These are phyloP conservation scores for Acanthamoeba royreba DNA, from an alignment of 208 protist genomes.

Conservation along the genomic window DNA sequence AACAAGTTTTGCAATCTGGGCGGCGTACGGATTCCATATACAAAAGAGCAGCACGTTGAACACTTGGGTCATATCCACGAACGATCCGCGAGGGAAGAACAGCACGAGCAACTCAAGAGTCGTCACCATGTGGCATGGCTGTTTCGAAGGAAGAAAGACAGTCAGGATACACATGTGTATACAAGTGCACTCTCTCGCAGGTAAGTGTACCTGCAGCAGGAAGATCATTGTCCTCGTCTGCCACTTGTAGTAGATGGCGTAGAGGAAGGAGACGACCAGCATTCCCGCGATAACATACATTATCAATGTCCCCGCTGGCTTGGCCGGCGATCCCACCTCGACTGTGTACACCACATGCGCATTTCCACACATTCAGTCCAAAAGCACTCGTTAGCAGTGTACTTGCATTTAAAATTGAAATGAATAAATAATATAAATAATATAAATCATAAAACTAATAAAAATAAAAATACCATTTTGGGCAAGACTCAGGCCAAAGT, in stretches of 20 bases:
- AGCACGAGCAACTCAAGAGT: not conserved
- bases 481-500: not conserved
- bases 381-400: not conserved
- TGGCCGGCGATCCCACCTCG: not conserved
- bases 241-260: not conserved
- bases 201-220: not conserved
- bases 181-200: no score
- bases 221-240: not conserved
- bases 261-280: not conserved
- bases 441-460: not conserved
- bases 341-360: not conserved
- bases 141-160: not conserved
- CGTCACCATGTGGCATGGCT: not conserved
- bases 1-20: no score
- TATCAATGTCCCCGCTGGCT: not conserved
- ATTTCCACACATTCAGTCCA: not conserved
- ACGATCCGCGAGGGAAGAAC: not conserved
- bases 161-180: not conserved
- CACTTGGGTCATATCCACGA: not conserved
- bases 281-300: not conserved
- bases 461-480: not conserved
- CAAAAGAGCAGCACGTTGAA: conserved; percentile 10
- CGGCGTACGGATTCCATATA: not conserved
- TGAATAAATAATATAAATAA: not conserved
- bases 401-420: no score